A percentile compares a stretch with the other conserved stretches of the same genome.
Conservation (phyloP, 805 yeast genomes). For the Cyberlindnera japonica region DNA sequence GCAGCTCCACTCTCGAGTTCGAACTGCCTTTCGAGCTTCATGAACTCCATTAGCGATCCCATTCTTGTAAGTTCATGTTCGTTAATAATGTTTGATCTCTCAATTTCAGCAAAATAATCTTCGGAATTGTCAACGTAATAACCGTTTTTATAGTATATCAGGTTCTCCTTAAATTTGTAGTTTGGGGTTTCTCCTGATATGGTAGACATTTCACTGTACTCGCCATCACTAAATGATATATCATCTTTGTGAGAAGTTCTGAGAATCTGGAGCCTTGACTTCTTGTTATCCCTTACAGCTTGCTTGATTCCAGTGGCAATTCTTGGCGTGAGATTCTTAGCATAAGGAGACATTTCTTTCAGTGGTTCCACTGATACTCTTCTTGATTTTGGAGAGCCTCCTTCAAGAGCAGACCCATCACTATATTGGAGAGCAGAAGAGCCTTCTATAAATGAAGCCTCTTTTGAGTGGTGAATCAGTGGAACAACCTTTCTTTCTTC, state of each 20-base stretch:
- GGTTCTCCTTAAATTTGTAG: slow-evolving; percentile 21
- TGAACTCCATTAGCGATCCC: slow-evolving; percentile 21
- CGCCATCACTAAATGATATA: slow-evolving; percentile 19
- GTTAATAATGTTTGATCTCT: slow-evolving; percentile 19
- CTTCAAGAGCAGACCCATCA: slow-evolving; percentile 2
- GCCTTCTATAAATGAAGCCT: too few species aligned
- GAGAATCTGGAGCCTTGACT: slow-evolving; percentile 23
- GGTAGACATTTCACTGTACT: slow-evolving; percentile 27
- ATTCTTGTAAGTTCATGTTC: slow-evolving; percentile 22
- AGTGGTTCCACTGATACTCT: neutral
- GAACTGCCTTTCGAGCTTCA: slow-evolving; percentile 22
- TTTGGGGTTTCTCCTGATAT: slow-evolving; percentile 27
- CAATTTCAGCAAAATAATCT: slow-evolving; percentile 23
- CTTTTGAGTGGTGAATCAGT: neutral
- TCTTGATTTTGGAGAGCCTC: slow-evolving; percentile 23
- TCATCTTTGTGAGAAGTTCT: slow-evolving; percentile 14
- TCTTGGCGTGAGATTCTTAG: slow-evolving; percentile 20
- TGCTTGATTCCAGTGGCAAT: slow-evolving; percentile 25
- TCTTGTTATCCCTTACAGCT: slow-evolving; percentile 26
- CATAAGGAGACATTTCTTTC: neutral
- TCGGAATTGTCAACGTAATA: slow-evolving; percentile 24
- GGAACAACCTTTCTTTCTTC: neutral
- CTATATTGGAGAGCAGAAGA: neutral
- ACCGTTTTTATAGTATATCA: slow-evolving; percentile 27
- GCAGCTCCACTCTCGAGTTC: slow-evolving; percentile 1